Percentiles rank a stretch among this genome's conserved stretches.
These are phyloP conservation scores for Pleurotus eryngii DNA, from an alignment of 768 basidiomycete genomes.

Conservation along the genomic window DNA sequence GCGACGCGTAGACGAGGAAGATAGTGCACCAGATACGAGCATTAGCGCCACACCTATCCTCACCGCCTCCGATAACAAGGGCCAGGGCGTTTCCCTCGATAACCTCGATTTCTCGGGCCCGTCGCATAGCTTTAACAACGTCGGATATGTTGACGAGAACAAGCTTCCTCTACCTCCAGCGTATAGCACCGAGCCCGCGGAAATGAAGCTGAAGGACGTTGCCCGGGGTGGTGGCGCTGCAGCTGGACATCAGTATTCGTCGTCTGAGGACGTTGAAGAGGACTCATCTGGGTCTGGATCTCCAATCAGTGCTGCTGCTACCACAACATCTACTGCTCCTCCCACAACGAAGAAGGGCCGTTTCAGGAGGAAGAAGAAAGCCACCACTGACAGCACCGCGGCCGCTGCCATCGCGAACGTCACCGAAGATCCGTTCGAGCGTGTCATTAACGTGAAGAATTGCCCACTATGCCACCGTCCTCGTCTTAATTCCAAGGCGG, in stretches of 20 bases:
- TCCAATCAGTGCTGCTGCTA: neutral
- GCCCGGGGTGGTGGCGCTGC: conserved; percentile 25
- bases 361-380: conserved; percentile 18
- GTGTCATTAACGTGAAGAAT: conserved; percentile 92
- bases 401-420: neutral
- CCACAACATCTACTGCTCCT: conserved; percentile 2
- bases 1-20: conserved; percentile 55
- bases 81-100: conserved; percentile 45
- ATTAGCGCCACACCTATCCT: conserved; percentile 52
- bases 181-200: conserved; percentile 43
- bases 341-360: conserved; percentile 15
- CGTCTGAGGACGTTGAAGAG: conserved; percentile 36
- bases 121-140: conserved; percentile 17
- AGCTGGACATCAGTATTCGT: conserved; percentile 30
- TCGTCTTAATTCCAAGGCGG: conserved; percentile 79
- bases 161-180: conserved; percentile 14
- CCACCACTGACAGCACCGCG: neutral
- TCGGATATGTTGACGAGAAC: conserved; percentile 5
- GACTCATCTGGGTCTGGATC: conserved; percentile 26
- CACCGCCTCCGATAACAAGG: conserved; percentile 33
- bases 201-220: conserved; percentile 37
- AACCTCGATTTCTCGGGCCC: conserved; percentile 64
- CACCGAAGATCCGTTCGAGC: conserved; percentile 52
- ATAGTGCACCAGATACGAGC: conserved; percentile 43
- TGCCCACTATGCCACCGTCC: conserved; percentile 94